Evolutionary conservation across 495 filamentous ascomycete species (phyloP).

Genomic region (Penicillium arizonense): DNA sequence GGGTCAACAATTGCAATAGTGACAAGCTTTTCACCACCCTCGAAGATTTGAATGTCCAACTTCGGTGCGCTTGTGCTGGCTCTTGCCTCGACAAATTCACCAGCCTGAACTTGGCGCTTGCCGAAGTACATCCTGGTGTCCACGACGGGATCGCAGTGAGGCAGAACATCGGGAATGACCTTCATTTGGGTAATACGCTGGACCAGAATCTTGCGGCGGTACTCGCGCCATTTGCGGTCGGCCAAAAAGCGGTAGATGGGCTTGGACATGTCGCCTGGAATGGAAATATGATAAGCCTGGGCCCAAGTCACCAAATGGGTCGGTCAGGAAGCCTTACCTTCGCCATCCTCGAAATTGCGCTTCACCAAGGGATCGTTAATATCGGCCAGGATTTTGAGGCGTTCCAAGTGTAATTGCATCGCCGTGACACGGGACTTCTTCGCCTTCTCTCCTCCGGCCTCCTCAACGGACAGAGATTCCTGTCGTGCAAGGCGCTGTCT

Average conservation of each 20-base stretch:
- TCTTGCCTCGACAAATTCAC: constrained; percentile 70
- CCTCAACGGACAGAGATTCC: constrained; percentile 54
- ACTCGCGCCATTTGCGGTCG: constrained; percentile 81
- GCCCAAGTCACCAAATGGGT: not conserved
- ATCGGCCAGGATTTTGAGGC: constrained; percentile 85
- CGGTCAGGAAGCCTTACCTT: constrained; percentile 55
- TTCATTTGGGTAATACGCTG: constrained; percentile 89
- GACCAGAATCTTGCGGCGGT: constrained; percentile 69
- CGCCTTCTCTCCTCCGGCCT: constrained; percentile 57
- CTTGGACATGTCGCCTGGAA: constrained; percentile 85
- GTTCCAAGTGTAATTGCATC: constrained; percentile 71
- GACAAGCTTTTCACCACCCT: constrained; percentile 74
- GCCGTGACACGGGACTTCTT: constrained; percentile 66
- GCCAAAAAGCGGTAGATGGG: constrained; percentile 93
- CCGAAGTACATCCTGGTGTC: constrained; percentile 80
- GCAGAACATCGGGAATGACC: constrained; percentile 90
- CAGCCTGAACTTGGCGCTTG: constrained; percentile 63
- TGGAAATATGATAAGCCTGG: constrained; percentile 7
- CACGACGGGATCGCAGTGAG: constrained; percentile 71
- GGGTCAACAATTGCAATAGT: constrained; percentile 84
- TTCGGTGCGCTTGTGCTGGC: constrained; percentile 68
- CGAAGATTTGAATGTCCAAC: constrained; percentile 80
- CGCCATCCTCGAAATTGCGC: constrained; percentile 89
- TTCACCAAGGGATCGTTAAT: constrained; percentile 96
- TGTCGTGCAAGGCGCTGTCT: constrained; percentile 58